Percentiles rank a stretch among this genome's conserved stretches.
Evolutionary conservation across 2,329 filamentous ascomycete species (phyloP).

Genomic region (Colletotrichum sp.): DNA sequence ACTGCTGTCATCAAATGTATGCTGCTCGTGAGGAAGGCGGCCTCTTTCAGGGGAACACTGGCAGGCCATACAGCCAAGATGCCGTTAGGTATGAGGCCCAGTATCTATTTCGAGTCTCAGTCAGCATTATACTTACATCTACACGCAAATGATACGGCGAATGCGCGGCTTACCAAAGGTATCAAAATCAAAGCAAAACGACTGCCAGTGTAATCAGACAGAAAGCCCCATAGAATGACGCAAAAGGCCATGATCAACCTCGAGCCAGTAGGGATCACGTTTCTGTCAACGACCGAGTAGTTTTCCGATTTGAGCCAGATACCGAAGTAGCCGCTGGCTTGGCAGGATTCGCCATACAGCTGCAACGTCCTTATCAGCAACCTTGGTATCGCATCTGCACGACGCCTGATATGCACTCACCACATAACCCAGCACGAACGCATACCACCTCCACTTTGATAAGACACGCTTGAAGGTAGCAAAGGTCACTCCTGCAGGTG

Average conservation of each 20-base stretch:
- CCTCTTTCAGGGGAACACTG: background rate
- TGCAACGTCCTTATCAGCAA: background rate
- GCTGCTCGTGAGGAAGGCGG: constrained; percentile 6
- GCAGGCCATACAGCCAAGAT: constrained; percentile 5
- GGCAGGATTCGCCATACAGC: constrained; percentile 9
- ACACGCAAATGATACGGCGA: background rate
- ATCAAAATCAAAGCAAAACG: background rate
- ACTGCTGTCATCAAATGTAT: constrained; percentile 12
- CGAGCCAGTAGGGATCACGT: constrained; percentile 28
- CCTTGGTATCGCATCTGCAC: background rate
- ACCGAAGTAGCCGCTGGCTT: constrained; percentile 20
- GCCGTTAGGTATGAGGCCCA: constrained; percentile 1
- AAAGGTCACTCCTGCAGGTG: constrained; percentile 16
- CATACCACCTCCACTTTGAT: constrained; percentile 21
- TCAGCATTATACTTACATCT: background rate
- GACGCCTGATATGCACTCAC: background rate
- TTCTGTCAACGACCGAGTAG: constrained; percentile 27
- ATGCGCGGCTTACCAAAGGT: background rate
- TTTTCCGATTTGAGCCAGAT: constrained; percentile 29
- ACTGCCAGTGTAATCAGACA: constrained; percentile 22
- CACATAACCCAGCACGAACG: constrained; percentile 24
- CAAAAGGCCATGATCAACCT: constrained; percentile 24
- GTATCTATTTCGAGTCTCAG: background rate
- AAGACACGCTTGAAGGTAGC: constrained; percentile 20
- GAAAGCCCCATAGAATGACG: constrained; percentile 24